These are phyloP conservation scores for Furcasterigmium furcatum DNA, from an alignment of 2,329 filamentous ascomycete species.

Conservation along the genomic window DNA sequence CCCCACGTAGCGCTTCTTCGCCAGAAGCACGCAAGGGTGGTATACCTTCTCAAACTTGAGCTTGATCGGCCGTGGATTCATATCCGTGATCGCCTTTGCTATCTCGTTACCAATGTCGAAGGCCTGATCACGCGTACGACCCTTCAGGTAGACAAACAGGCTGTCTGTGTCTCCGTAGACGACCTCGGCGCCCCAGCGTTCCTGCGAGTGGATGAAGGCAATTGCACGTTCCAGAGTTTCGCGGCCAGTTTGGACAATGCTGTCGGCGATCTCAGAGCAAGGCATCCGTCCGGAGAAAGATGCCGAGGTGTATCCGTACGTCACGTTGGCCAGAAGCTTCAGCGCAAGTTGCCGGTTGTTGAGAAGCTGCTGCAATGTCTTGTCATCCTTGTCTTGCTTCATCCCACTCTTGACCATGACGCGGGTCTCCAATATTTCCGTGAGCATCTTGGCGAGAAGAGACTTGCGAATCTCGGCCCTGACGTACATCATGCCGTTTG, in stretches of 20 bases:
- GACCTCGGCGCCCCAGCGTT: conserved; percentile 89
- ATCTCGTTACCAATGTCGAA: conserved; percentile 94
- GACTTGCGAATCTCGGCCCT: conserved; percentile 85
- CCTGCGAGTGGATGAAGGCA: conserved; percentile 83
- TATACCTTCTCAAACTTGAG: conserved; percentile 99
- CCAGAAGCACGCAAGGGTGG: conserved; percentile 86
- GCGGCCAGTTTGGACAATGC: conserved; percentile 92
- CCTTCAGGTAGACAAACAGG: conserved; percentile 85
- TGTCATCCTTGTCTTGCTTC: conserved; percentile 90
- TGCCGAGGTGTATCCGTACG: conserved; percentile 95
- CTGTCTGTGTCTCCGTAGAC: conserved; percentile 98
- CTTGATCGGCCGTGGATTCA: conserved; percentile 89
- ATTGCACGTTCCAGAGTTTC: conserved; percentile 95
- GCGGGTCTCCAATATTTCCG: conserved; percentile 90
- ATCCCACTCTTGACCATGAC: conserved; percentile 98
- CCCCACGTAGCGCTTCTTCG: conserved; percentile 97
- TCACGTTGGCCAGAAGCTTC: conserved; percentile 97
- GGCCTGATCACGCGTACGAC: conserved; percentile 80
- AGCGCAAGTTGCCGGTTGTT: conserved; percentile 93
- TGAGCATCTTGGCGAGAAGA: conserved; percentile 91
- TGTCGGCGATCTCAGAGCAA: conserved; percentile 95
- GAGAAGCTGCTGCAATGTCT: conserved; percentile 76
- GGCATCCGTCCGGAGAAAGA: conserved; percentile 98
- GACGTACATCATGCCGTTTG: conserved; percentile 95
- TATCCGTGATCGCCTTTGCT: conserved; percentile 77